A percentile compares a stretch with the other conserved stretches of the same genome.
phyloP scores from a whole-genome alignment of 2,329 filamentous ascomycete genomes.

The Onygena corvina region DNA sequence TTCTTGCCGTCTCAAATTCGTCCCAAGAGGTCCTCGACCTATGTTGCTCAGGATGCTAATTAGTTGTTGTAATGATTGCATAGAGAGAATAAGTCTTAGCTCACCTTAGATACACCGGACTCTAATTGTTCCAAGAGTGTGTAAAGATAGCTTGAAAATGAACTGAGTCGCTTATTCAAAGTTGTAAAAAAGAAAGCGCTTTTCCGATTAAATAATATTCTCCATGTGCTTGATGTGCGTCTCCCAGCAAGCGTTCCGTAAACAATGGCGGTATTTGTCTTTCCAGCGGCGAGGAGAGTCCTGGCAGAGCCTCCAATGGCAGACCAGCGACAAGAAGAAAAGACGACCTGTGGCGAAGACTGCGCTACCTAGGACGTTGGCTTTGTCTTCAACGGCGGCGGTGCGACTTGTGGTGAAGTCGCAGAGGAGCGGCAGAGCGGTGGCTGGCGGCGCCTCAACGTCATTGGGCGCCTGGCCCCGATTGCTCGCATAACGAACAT shows the following conservation, averaged over 20 bases:
- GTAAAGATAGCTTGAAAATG: too few species aligned
- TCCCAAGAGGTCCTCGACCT: too few species aligned
- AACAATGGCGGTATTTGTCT: too few species aligned
- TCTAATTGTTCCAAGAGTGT: too few species aligned
- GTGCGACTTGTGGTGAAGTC: neutral
- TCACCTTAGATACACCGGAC: too few species aligned
- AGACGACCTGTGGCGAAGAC: neutral
- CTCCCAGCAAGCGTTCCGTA: too few species aligned
- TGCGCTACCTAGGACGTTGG: neutral
- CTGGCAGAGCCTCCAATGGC: neutral
- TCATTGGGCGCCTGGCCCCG: conserved; percentile 3
- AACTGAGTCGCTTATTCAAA: too few species aligned
- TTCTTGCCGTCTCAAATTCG: too few species aligned
- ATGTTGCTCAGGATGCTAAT: too few species aligned
- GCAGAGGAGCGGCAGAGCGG: neutral
- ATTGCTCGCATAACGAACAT: neutral
- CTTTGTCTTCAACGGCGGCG: neutral
- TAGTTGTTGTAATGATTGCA: too few species aligned
- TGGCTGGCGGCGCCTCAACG: conserved; percentile 6
- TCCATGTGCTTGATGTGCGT: neutral
- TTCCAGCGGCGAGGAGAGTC: neutral
- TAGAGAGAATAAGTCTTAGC: too few species aligned
- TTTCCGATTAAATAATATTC: neutral
- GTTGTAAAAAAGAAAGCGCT: too few species aligned
- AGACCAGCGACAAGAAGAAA: neutral